Evolutionary conservation across 257 asterid genomes (phyloP).

Genomic region (Galeopsis tetrahit): DNA sequence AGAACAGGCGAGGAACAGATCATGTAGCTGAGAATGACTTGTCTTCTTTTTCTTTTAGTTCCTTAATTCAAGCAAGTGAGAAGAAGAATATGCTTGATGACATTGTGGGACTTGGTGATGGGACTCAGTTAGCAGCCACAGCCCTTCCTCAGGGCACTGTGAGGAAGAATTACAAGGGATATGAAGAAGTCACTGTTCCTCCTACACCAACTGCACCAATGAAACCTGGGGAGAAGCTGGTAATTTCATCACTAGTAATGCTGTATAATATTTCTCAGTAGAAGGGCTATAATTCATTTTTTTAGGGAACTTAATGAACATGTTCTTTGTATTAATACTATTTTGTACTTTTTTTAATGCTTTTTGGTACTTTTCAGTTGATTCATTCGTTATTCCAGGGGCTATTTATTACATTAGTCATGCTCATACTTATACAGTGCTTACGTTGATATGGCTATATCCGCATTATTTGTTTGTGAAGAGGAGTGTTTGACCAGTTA

Average conservation of each 20-base stretch:
- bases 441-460: background rate
- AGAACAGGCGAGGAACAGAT: constrained; percentile 79
- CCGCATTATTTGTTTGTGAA: constrained; percentile 4
- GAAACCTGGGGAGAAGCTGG: constrained; percentile 98
- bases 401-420: constrained; percentile 4
- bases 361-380: constrained; percentile 18
- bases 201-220: constrained; percentile 90
- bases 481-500: background rate
- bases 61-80: constrained; percentile 92
- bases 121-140: constrained; percentile 60
- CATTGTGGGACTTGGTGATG: constrained; percentile 88
- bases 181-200: constrained; percentile 93
- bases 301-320: constrained; percentile 24
- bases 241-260: constrained; percentile 36
- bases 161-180: constrained; percentile 83
- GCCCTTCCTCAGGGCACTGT: constrained; percentile 92
- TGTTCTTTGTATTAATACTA: background rate
- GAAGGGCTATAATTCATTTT: constrained; percentile 26
- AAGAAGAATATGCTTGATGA: constrained; percentile 80
- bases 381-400: constrained; percentile 14
- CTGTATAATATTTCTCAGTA: constrained; percentile 26
- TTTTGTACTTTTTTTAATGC: constrained; percentile 1
- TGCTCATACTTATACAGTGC: background rate
- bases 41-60: constrained; percentile 69
- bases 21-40: constrained; percentile 70